Evolutionary conservation across 1,284 basidiomycete species (phyloP).

Genomic region (Pseudozyma tsukubaensis): DNA sequence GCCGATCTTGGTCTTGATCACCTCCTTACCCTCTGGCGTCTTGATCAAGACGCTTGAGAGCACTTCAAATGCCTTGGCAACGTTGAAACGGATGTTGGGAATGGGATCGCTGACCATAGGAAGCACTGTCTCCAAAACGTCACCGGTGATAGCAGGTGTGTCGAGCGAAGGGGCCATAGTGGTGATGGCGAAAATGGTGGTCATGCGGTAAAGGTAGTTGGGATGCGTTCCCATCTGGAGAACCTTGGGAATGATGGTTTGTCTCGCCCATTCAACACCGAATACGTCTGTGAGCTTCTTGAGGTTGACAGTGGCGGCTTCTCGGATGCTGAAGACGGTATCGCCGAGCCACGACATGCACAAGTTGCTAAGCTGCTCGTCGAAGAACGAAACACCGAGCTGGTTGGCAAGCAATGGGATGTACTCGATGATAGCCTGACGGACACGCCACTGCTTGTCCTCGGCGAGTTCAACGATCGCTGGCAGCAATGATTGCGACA

Average conservation of each 20-base stretch:
- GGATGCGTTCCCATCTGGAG: constrained; percentile 97
- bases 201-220: constrained; percentile 98
- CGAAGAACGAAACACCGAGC: constrained; percentile 95
- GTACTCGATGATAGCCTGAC: constrained; percentile 99
- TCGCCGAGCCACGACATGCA: constrained; percentile 99
- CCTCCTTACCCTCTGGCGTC: constrained; percentile 78
- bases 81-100: constrained; percentile 99
- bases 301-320: constrained; percentile 95
- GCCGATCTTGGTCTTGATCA: constrained; percentile 80
- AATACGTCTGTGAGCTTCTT: constrained; percentile 99
- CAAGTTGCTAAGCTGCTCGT: constrained; percentile 93
- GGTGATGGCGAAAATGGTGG: constrained; percentile 97
- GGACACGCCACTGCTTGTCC: constrained; percentile 99
- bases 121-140: constrained; percentile 87
- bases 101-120: constrained; percentile 90
- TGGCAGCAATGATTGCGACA: constrained; percentile 94
- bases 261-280: constrained; percentile 96
- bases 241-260: constrained; percentile 95
- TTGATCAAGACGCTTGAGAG: constrained; percentile 79
- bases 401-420: constrained; percentile 95
- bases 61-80: constrained; percentile 83
- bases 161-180: constrained; percentile 94
- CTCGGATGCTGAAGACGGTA: constrained; percentile 97
- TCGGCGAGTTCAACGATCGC: constrained; percentile 98
- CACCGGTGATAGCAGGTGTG: constrained; percentile 83